These are phyloP conservation scores for Chlamydomonas incerta DNA, from an alignment of 139 green algal genomes.

Conservation along the genomic window DNA sequence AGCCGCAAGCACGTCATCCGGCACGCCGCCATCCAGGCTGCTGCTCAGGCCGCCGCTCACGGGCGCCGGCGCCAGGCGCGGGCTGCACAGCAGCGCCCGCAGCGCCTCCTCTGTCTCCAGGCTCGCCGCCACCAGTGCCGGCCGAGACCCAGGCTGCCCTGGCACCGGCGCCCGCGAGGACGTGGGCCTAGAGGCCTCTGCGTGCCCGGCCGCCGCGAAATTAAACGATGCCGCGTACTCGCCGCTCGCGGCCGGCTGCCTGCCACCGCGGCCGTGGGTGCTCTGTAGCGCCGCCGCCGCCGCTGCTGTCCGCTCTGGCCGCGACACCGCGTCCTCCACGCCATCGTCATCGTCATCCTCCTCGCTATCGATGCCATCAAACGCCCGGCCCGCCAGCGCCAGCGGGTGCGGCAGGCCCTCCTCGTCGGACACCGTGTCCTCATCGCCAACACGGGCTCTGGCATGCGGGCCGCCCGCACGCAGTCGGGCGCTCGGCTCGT, in stretches of 20 bases:
- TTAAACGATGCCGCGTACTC: no score
- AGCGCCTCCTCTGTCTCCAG: constrained; percentile 36
- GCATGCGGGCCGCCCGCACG: not conserved
- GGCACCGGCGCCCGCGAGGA: no score
- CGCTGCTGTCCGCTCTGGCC: no score
- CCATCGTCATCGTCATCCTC: constrained; percentile 1
- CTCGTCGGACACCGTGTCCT: not conserved
- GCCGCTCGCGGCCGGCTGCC: no score
- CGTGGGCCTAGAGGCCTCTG: no score
- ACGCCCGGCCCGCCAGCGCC: not conserved
- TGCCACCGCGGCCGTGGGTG: no score
- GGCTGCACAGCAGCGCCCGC: constrained; percentile 12
- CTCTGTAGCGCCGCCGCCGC: no score
- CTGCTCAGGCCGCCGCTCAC: not conserved
- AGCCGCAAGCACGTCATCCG: constrained; percentile 23
- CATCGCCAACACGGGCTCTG: not conserved
- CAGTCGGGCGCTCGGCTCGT: not conserved
- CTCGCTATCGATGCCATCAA: constrained; percentile 34
- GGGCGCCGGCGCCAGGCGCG: not conserved
- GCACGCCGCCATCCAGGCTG: not conserved
- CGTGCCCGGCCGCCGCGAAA: no score
- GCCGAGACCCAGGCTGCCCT: not conserved
- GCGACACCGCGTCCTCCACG: not conserved
- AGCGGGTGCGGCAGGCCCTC: not conserved
- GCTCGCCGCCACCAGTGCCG: constrained; percentile 9